Evolutionary conservation across 192 early-diverging fungal species (phyloP).

Genomic region (Pecoramyces ruminantium): DNA sequence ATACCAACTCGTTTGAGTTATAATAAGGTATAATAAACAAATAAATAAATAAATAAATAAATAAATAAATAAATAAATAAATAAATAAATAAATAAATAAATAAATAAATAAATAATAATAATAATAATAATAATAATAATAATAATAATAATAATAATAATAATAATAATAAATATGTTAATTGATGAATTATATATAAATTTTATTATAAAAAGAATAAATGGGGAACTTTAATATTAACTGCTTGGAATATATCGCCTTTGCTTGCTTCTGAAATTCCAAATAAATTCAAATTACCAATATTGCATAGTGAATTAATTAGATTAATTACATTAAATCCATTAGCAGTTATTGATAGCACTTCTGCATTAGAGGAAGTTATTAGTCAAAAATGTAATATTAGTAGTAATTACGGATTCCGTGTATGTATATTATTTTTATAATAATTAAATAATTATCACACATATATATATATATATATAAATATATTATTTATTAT

Average conservation of each 20-base stretch:
- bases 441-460: too few relatives aligned
- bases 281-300: background rate
- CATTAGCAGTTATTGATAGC: background rate
- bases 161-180: too few relatives aligned
- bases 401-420: conserved; percentile 1
- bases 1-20: conserved; percentile 9
- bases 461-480: conserved; percentile 7
- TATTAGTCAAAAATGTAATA: background rate
- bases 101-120: too few relatives aligned
- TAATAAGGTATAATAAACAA: conserved; percentile 10
- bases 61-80: too few relatives aligned
- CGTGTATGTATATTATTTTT: conserved; percentile 5
- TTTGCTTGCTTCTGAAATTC: conserved; percentile 12
- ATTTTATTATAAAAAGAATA: too few relatives aligned
- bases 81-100: too few relatives aligned
- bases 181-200: too few relatives aligned
- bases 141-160: too few relatives aligned
- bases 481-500: conserved; percentile 11
- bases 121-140: too few relatives aligned
- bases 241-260: conserved; percentile 78
- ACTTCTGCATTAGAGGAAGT: background rate
- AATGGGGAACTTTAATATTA: conserved; percentile 55
- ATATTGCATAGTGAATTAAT: background rate
- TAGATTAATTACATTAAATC: background rate
- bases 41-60: too few relatives aligned